Evolutionary conservation across 2,329 filamentous ascomycete species (phyloP).

Genomic region (Emmonsiellopsis sp.): DNA sequence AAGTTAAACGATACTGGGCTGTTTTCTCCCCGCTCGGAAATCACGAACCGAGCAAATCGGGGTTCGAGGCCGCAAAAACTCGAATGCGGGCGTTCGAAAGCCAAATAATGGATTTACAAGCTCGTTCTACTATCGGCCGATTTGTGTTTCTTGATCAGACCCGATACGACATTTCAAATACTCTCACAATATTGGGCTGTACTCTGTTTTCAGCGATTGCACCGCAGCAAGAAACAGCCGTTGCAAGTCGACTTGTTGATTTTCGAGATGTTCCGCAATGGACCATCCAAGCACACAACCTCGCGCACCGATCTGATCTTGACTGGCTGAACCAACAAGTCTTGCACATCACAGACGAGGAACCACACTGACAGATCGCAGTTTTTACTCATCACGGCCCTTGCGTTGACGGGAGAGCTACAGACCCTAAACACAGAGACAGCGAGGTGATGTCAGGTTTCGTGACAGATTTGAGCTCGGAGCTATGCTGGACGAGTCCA

Average conservation of each 20-base stretch:
- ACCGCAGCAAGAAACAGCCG: slow-evolving; percentile 20
- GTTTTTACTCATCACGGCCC: slow-evolving; percentile 25
- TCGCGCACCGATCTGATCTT: slow-evolving; percentile 18
- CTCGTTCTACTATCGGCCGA: slow-evolving; percentile 9
- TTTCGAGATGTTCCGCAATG: slow-evolving; percentile 33
- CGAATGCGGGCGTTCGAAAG: slow-evolving; percentile 11
- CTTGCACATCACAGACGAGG: slow-evolving; percentile 10
- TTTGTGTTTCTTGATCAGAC: slow-evolving; percentile 29
- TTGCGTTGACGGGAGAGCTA: slow-evolving; percentile 8
- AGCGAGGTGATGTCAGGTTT: slow-evolving; percentile 25
- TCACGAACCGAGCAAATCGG: slow-evolving; percentile 39
- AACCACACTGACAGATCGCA: slow-evolving; percentile 18
- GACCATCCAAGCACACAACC: slow-evolving; percentile 16
- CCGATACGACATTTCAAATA: slow-evolving; percentile 22
- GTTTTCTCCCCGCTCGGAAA: slow-evolving; percentile 45
- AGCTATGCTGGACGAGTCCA: slow-evolving; percentile 26
- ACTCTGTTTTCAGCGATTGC: slow-evolving; percentile 41
- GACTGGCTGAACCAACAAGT: slow-evolving; percentile 23
- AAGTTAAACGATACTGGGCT: slow-evolving; percentile 35
- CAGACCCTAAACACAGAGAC: slow-evolving; percentile 16
- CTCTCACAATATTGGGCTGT: slow-evolving; percentile 31
- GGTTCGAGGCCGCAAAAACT: slow-evolving; percentile 8
- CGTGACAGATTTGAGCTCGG: slow-evolving; percentile 26
- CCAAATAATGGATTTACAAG: slow-evolving; percentile 6
- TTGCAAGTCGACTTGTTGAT: slow-evolving; percentile 36